Conservation (phyloP, 2,329 filamentous ascomycete genomes). For the Diaporthe citrichinensis region DNA sequence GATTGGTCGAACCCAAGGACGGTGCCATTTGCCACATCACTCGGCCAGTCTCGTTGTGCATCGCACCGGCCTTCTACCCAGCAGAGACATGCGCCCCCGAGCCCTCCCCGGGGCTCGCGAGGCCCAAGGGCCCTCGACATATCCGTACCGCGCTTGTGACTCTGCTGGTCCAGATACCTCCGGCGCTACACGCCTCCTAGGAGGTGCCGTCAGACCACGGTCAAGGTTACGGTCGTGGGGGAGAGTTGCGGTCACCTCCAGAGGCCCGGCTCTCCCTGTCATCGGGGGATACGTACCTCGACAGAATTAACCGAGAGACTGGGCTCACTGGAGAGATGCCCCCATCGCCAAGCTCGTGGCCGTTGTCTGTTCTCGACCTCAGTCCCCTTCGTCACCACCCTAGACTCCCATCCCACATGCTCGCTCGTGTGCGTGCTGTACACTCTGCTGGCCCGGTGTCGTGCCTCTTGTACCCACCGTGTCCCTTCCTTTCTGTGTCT, state of each 20-base stretch:
- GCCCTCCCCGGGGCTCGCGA: constrained; percentile 43
- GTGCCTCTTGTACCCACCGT: constrained; percentile 40
- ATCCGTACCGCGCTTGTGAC: constrained; percentile 42
- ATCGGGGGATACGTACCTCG: constrained; percentile 35
- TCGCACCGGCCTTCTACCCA: constrained; percentile 52
- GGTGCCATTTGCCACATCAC: constrained; percentile 62
- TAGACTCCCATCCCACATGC: constrained; percentile 36
- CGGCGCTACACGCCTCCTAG: constrained; percentile 21
- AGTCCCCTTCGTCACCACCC: constrained; percentile 32
- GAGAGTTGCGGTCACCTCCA: constrained; percentile 40
- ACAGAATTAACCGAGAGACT: constrained; percentile 33
- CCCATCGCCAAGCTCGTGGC: constrained; percentile 40
- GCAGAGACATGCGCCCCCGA: constrained; percentile 42
- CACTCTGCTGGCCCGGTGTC: constrained; percentile 33
- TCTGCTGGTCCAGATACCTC: constrained; percentile 36
- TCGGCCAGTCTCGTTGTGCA: constrained; percentile 55
- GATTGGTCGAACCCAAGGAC: constrained; percentile 54
- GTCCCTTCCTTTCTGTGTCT: constrained; percentile 40
- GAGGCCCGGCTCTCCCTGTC: constrained; percentile 40
- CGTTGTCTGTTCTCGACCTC: constrained; percentile 30
- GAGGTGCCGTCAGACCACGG: constrained; percentile 38
- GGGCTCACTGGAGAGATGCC: constrained; percentile 34
- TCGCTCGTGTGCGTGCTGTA: constrained; percentile 39
- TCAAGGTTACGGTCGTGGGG: constrained; percentile 31
- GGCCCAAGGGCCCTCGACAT: constrained; percentile 37